Evolutionary conservation across 306 rosid species (phyloP), one percentile per base, ranked within the genome.

Genomic region (Dicorynia guianensis): DNA sequence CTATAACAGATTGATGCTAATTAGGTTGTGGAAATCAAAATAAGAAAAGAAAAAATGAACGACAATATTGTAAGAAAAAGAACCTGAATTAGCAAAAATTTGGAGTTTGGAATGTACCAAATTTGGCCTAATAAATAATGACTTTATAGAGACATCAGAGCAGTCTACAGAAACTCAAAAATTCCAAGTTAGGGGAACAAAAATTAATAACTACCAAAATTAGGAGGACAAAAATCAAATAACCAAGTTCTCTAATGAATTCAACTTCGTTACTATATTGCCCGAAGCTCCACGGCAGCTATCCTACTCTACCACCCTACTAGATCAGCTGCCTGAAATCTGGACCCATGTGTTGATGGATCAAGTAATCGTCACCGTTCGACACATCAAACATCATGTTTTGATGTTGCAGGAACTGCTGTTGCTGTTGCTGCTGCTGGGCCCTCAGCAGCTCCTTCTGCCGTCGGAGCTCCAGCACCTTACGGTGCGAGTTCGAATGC

Each of bases 401-500:
- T 64, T 79, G 86, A 15, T 79, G 86, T n/a, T 72, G 89, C 60
- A 83, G 78, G 46, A 80, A 84, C 1, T 81, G 79, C 4, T 58
- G 83, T 1, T 75, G 90, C 0, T 84, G 90, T 0, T 84, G 84
- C 14, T 85, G 84, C 0, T 71, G 86, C 1, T 86, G 92, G 5
- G 71, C 55, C 62, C 60, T 69, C 58, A 67, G 19, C 83, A 87
- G 43, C 62, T 93, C 97, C 68, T 89, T 93, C 80, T 93, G 97
- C 1, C 97, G 87, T n/a, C 97, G 87, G 8, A 93, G 88, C 82
- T 93, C 98, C 76, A 93, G 11, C 8, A 93, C 98, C 70, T 93
- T 93, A 4, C 97, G 93, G 76, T 93, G 98, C 0, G 97, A 93
- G 80, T 93, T 93, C 0, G 98, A 93, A 80, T 93, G 98, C 76